These are phyloP conservation scores for Tetrahymena elliotti DNA, from an alignment of 73 alveolate species.

Conservation along the genomic window DNA sequence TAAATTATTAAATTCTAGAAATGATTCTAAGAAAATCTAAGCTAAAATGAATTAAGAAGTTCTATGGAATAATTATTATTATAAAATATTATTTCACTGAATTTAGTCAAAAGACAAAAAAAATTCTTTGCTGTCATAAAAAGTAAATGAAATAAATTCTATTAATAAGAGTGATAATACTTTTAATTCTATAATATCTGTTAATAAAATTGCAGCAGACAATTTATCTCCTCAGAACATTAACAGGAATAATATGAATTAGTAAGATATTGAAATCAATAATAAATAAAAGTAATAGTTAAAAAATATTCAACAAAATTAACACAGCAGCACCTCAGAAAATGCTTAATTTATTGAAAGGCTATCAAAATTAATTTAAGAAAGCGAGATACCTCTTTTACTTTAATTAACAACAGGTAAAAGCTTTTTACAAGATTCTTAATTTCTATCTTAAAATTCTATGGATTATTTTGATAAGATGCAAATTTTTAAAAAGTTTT, in stretches of 20 bases:
- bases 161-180: not conserved
- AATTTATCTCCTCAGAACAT: too few species aligned
- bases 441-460: not conserved
- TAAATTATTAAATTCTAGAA: too few species aligned
- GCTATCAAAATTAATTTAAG: not conserved
- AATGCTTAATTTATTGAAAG: not conserved
- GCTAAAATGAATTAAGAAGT: not conserved
- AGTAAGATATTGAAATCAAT: too few species aligned
- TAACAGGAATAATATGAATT: too few species aligned
- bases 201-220: not conserved
- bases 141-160: not conserved
- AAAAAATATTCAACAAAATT: too few species aligned
- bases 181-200: too few species aligned
- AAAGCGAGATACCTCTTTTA: not conserved
- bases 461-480: not conserved
- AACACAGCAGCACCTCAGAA: too few species aligned
- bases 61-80: not conserved
- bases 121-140: not conserved
- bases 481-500: not conserved
- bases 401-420: not conserved
- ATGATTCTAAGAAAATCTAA: not conserved
- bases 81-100: not conserved
- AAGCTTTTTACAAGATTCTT: not conserved
- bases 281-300: too few species aligned
- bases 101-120: not conserved